Base-by-base conservation (phyloP, 495 filamentous ascomycete species). In the Xylaria scruposa region DNA sequence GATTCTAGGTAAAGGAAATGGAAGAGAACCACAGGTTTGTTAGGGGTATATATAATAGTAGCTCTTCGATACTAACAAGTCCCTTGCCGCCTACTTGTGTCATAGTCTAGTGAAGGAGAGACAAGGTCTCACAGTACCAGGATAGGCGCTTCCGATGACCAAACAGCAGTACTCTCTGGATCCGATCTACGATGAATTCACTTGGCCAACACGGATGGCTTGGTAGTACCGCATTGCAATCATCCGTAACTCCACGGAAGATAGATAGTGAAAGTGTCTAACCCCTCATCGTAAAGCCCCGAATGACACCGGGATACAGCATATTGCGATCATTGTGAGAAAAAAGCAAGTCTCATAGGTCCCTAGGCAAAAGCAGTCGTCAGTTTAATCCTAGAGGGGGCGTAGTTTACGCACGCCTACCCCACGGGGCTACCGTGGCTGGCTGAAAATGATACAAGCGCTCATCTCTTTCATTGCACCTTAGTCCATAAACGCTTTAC, bases 401-500 rank as follows among this genome's bases (percentile, higher is more conserved):
- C 17, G 38, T 36, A 31, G 31, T 17, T 38, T 38, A 19, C 58
- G 38, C 24, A 36, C 9, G 3, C n/a, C 58, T 60, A 33, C 58
- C 17, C 58, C 33, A 12, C 58, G 29, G 33, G 33, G 33, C 58
- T 31, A 21, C 19, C 1, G 58, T 60, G 58, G 58, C 58, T 60
- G 58, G 58, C 58, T 60, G 58, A 19, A 17, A 31, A 56, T 56
- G 53, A 56, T 17, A 29, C 51, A 24, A 54, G n/a, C 51, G 51
- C n/a, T n/a, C n/a, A n/a, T n/a, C n/a, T n/a, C n/a, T n/a, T n/a
- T n/a, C n/a, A n/a, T n/a, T n/a, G n/a, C n/a, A n/a, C n/a, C n/a
- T n/a, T n/a, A n/a, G n/a, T n/a, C n/a, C n/a, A n/a, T n/a, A n/a
- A n/a, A n/a, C n/a, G n/a, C n/a, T n/a, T n/a, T n/a, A n/a, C n/a